phyloP scores from a whole-genome alignment of 495 filamentous ascomycete species.

The Penicillium soppii region DNA sequence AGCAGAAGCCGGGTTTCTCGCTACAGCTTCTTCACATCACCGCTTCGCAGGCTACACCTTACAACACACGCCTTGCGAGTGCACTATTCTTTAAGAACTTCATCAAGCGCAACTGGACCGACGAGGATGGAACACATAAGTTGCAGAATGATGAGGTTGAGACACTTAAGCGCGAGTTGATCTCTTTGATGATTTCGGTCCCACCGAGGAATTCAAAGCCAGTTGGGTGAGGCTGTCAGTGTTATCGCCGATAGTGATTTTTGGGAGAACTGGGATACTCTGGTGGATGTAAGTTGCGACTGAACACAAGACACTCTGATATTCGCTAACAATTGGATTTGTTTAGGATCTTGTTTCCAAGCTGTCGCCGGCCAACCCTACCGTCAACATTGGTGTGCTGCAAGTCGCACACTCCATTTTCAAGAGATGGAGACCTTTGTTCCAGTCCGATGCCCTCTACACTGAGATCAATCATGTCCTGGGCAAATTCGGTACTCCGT shows the following conservation, averaged over 20 bases:
- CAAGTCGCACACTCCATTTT: slow-evolving; percentile 99
- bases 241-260: slow-evolving; percentile 98
- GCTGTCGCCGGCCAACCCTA: slow-evolving; percentile 71
- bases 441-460: slow-evolving; percentile 85
- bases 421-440: slow-evolving; percentile 90
- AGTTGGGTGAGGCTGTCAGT: slow-evolving; percentile 94
- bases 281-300: slow-evolving; percentile 63
- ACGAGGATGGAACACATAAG: slow-evolving; percentile 91
- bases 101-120: slow-evolving; percentile 86
- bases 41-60: slow-evolving; percentile 62
- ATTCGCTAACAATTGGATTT: background rate
- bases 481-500: slow-evolving; percentile 73
- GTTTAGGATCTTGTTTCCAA: slow-evolving; percentile 81
- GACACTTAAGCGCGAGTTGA: slow-evolving; percentile 89
- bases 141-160: slow-evolving; percentile 74
- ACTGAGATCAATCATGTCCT: slow-evolving; percentile 95
- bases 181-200: slow-evolving; percentile 93
- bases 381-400: slow-evolving; percentile 87
- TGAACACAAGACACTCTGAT: background rate
- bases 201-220: slow-evolving; percentile 82
- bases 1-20: slow-evolving; percentile 83
- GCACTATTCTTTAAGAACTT: slow-evolving; percentile 98
- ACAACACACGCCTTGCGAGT: slow-evolving; percentile 81
- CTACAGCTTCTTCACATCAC: slow-evolving; percentile 85
- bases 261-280: slow-evolving; percentile 89